Evolutionary conservation across 192 early-diverging fungal genomes (phyloP).

Genomic region (Coemansia sp.): DNA sequence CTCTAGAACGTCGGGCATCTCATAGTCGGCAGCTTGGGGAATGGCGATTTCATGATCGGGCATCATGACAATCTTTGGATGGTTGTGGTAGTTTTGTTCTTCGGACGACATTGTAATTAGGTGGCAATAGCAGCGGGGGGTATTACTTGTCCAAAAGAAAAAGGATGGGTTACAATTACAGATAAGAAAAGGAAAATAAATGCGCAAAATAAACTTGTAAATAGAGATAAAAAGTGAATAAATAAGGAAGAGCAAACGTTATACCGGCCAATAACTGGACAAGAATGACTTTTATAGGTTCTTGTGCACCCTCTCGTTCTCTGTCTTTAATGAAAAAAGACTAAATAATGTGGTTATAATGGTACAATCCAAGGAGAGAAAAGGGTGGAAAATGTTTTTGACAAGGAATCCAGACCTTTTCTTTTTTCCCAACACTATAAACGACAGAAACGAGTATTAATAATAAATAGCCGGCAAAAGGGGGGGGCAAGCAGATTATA

Average conservation of each 20-base stretch:
- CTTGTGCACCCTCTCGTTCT: no score
- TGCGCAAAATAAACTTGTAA: background rate
- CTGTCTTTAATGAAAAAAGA: no score
- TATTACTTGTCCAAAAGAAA: background rate
- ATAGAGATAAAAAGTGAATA: background rate
- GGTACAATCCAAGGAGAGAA: background rate
- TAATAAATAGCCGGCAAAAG: background rate
- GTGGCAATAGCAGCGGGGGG: no score
- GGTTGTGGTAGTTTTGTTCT: conserved; percentile 28
- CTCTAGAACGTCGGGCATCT: conserved; percentile 23
- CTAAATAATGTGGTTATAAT: background rate
- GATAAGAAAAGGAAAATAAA: background rate
- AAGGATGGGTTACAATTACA: background rate
- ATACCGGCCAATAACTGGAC: no score
- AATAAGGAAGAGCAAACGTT: background rate
- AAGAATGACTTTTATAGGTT: no score
- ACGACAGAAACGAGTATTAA: background rate
- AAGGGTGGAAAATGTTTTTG: background rate
- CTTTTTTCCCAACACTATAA: background rate
- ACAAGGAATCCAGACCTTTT: background rate
- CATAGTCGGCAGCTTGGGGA: conserved; percentile 43
- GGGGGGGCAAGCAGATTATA: background rate
- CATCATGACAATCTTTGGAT: conserved; percentile 33
- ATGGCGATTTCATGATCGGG: conserved; percentile 44
- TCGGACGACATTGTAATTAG: conserved; percentile 4